These are phyloP conservation scores for Magnolia sinica DNA, from an alignment of 164 flowering plant species.

Conservation along the genomic window DNA sequence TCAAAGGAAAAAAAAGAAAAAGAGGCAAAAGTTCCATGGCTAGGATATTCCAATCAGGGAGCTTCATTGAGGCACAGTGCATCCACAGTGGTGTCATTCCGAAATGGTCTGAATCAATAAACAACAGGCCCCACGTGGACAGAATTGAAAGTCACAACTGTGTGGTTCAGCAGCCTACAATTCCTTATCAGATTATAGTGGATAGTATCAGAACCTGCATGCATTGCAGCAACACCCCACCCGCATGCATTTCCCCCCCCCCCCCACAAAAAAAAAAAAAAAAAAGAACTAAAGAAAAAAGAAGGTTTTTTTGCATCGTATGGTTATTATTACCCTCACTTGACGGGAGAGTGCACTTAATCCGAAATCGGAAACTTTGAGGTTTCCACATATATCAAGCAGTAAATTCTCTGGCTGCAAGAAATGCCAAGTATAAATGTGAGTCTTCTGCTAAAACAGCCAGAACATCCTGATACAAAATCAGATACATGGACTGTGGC, in stretches of 20 bases:
- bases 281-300: not conserved
- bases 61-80: not conserved
- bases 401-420: conserved; percentile 84
- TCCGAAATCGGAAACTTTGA: conserved; percentile 90
- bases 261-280: not conserved
- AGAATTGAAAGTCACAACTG: not conserved
- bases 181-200: not conserved
- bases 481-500: not conserved
- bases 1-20: no score
- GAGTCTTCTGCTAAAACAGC: not conserved
- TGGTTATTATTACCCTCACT: conserved; percentile 54
- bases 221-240: not conserved
- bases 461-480: not conserved
- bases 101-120: not conserved
- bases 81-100: not conserved
- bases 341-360: conserved; percentile 84
- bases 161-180: no score
- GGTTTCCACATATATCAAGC: conserved; percentile 67
- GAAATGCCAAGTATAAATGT: conserved; percentile 8
- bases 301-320: not conserved
- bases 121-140: not conserved
- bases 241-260: no score
- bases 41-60: not conserved
- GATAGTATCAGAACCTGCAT: not conserved
- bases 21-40: not conserved